Base-by-base conservation (phyloP, 805 yeast genomes). In the Metschnikowia cubensis region DNA sequence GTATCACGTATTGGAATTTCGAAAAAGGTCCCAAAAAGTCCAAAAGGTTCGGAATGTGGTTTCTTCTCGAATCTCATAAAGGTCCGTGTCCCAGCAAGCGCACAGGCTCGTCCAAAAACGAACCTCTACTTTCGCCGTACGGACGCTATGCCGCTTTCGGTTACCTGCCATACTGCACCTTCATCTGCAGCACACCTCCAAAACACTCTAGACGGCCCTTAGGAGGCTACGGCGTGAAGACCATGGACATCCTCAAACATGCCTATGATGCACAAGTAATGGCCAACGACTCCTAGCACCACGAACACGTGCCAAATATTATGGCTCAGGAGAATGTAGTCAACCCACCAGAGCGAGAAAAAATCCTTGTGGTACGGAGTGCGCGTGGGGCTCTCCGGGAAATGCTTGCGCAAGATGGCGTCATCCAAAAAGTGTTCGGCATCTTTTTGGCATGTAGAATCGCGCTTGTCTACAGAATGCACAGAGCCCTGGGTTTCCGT, bases 221-320 rank as follows among this genome's bases (percentile, higher is more conserved):
- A 39, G 22, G 31, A 11, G 32, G 20, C 11, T n/a, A 14, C 31
- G 36, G 31, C 31, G 6, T 33, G 40, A 25, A 35, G 49, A 3
- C 42, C 15, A 34, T 53, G 57, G 22, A 66, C 57, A 31, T 71
- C 73, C 44, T 73, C 74, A 55, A 84, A 84, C 87, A 91, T 84
- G 50, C 81, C 83, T 53, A 89, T 71, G 35, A 89, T 73, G 13
- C 95, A 92, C 49, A 75, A 74, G 67, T 91, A 94, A 67, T 92
- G 98, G 32, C 95, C 96, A 38, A 87, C 67, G n/a, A 89, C 83
- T 2, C 99, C 99, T 22, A 87, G 75, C 15, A 94, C 79, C 31
- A 94, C 99, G 63, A 87, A 89, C 11, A 89, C 65, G 69, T 92
- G 99, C 99, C 99, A 92, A 31, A 92, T 73, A 61, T 90, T 91